Evolutionary conservation across 768 basidiomycete genomes (phyloP).

Genomic region (Boletus subparvulus): DNA sequence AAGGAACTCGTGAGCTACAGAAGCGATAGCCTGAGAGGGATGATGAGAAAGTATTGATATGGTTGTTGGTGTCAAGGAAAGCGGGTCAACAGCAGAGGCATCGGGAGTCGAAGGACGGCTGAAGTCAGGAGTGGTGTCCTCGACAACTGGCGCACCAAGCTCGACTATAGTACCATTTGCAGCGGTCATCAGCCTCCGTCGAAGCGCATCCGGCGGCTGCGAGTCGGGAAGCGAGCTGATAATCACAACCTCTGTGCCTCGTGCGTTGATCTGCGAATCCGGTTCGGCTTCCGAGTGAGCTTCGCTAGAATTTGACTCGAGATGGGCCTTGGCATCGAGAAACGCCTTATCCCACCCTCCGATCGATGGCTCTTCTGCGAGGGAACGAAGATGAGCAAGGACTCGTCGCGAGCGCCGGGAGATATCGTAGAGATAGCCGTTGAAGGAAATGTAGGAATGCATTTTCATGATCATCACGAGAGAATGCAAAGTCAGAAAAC

Average conservation of each 20-base stretch:
- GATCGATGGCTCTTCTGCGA: constrained; percentile 39
- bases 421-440: constrained; percentile 73
- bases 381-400: constrained; percentile 45
- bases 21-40: constrained; percentile 60
- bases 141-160: background rate
- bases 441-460: constrained; percentile 90
- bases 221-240: constrained; percentile 52
- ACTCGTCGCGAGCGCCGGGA: constrained; percentile 45
- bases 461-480: constrained; percentile 94
- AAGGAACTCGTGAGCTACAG: constrained; percentile 71
- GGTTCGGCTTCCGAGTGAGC: constrained; percentile 11
- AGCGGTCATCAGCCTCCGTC: constrained; percentile 54
- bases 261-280: constrained; percentile 39
- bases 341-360: constrained; percentile 73
- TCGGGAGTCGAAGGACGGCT: constrained; percentile 4
- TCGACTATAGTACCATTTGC: constrained; percentile 2
- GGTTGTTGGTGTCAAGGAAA: constrained; percentile 13
- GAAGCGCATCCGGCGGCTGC: constrained; percentile 50
- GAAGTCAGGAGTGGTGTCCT: background rate
- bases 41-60: constrained; percentile 60
- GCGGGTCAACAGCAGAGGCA: constrained; percentile 7
- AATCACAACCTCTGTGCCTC: constrained; percentile 46
- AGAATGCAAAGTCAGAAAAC: constrained; percentile 84
- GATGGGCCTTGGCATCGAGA: constrained; percentile 43
- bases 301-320: constrained; percentile 30